Evolutionary conservation across 2,329 filamentous ascomycete species (phyloP).

Genomic region (Apiospora sp.): DNA sequence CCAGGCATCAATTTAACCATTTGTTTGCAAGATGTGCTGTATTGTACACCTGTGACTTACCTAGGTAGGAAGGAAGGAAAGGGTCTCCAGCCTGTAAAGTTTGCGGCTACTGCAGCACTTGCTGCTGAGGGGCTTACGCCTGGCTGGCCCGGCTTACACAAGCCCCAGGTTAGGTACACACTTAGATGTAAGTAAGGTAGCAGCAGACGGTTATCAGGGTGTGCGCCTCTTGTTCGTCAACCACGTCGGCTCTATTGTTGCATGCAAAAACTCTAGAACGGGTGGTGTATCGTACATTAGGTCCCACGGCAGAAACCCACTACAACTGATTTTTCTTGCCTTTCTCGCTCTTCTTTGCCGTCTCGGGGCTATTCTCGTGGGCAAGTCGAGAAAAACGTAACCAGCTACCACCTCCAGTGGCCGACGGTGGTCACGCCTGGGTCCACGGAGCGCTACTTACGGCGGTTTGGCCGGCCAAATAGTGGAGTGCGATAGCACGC

Average conservation of each 20-base stretch:
- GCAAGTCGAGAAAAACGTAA: slow-evolving; percentile 1
- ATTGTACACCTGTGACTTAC: background rate
- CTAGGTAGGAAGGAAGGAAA: background rate
- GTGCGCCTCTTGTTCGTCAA: background rate
- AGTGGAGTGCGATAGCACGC: slow-evolving; percentile 51
- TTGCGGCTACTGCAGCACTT: slow-evolving; percentile 17
- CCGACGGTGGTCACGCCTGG: slow-evolving; percentile 28
- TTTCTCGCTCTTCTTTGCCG: background rate
- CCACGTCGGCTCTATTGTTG: background rate
- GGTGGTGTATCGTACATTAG: background rate
- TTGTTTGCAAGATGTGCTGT: background rate
- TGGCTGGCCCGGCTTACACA: slow-evolving; percentile 13
- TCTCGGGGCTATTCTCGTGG: slow-evolving; percentile 25
- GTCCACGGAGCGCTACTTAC: slow-evolving; percentile 47
- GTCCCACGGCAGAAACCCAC: slow-evolving; percentile 5
- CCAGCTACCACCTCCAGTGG: slow-evolving; percentile 26
- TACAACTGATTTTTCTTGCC: background rate
- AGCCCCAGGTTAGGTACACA: background rate
- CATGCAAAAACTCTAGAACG: background rate
- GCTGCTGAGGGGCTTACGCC: background rate
- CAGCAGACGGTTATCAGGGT: background rate
- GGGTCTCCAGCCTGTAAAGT: slow-evolving; percentile 6
- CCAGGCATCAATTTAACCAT: background rate
- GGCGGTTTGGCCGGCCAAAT: slow-evolving; percentile 67
- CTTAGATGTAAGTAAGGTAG: background rate